Evolutionary conservation across 1,284 basidiomycete genomes (phyloP), one percentile per base, ranked within the genome.

Genomic region (Puccinia coronata): DNA sequence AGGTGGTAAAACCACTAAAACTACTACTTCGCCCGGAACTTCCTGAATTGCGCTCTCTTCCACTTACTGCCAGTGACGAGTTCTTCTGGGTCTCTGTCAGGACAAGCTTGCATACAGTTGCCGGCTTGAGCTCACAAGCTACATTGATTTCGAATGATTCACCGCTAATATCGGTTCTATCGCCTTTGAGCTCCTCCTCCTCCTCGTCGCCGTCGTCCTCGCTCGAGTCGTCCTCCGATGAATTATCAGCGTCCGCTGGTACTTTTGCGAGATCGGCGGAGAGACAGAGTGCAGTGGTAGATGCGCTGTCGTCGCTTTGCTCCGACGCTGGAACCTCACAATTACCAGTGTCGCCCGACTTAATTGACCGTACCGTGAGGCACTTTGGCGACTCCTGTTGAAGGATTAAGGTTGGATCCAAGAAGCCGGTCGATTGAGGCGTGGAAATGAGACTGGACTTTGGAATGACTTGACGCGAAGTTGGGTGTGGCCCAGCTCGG

Each of bases 111-210:
- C 57, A 59, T 28, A 25, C 57, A 14, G 57, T 18, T 14, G 57
- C n/a, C 28, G 57, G 57, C 57, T 59, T 59, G 6, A 59, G 57
- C 57, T 59, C 57, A 31, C 28, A 31, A 14, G 57, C 57, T 25
- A 59, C 28, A 59, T 59, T 59, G 57, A 59, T 59, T 59, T 59
- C 28, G 18, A 59, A 59, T 2, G 57, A 59, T 59, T 59, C 57
- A 11, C 25, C 34, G 28, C 28, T 59, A 14, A 59, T 14, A 59
- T 59, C 57, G 28, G 25, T 59, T 59, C 28, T 5, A 31, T 18
- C 9, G 57, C 34, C 12, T 25, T 4, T 34, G 5, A 11, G 16
- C 34, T 25, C 28, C 3, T 14, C 57, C 9, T 28, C 28, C 6
- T 59, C 57, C 8, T 6, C 28, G 57, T 18, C 34, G 57, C 28